phyloP scores from a whole-genome alignment of 345 rosid genomes.

The Populus ilicifolia region DNA sequence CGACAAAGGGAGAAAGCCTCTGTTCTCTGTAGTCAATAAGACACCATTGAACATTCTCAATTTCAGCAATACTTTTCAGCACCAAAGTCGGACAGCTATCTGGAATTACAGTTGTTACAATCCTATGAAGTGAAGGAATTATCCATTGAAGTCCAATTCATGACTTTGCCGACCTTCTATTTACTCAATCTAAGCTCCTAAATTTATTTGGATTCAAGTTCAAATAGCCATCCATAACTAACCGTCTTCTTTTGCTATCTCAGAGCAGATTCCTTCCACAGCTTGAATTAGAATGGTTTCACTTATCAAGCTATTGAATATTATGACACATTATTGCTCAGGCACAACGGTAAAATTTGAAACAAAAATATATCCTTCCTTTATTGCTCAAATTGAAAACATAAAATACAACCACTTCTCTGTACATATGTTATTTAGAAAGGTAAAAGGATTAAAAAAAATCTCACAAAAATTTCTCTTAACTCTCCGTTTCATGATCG shows the following conservation, averaged over 20 bases:
- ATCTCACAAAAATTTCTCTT: not conserved
- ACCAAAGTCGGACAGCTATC: no score
- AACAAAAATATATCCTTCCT: not conserved
- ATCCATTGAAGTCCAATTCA: not conserved
- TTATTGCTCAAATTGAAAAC: not conserved
- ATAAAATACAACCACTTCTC: not conserved
- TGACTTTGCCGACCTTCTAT: not conserved
- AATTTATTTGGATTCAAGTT: not conserved
- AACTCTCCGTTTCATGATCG: conserved; percentile 24
- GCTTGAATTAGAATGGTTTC: not conserved
- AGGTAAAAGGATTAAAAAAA: not conserved
- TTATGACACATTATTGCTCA: not conserved
- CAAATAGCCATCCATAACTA: not conserved
- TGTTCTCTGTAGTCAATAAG: not conserved
- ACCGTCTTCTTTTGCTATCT: not conserved
- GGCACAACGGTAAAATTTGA: not conserved
- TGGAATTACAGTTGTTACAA: no score
- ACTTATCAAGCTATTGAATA: no score
- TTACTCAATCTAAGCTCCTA: not conserved
- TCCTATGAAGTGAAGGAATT: not conserved
- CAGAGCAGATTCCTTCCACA: not conserved
- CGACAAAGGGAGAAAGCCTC: not conserved
- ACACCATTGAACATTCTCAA: no score
- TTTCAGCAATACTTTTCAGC: not conserved
- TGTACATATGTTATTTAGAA: conserved; percentile 10